Conservation (phyloP, 2,329 filamentous ascomycete species). For the Parasarocladium wereldwijsianum region DNA sequence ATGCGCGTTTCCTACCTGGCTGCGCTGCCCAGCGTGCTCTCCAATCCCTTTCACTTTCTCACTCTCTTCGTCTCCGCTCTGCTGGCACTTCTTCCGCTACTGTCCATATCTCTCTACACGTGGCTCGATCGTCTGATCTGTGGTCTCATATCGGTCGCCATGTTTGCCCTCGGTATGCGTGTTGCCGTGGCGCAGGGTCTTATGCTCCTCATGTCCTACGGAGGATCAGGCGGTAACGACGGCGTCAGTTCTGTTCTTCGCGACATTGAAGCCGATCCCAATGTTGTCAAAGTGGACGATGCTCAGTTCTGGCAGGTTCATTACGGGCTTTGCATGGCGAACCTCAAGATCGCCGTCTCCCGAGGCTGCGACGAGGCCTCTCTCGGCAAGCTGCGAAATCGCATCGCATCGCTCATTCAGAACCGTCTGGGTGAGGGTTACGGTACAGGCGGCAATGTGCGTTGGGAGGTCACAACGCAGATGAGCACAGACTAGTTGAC, state of each 20-base stretch:
- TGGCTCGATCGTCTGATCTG: constrained; percentile 77
- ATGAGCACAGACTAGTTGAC: constrained; percentile 38
- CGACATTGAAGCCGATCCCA: constrained; percentile 70
- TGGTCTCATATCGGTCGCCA: constrained; percentile 65
- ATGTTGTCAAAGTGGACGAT: constrained; percentile 66
- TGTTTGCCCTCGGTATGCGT: constrained; percentile 76
- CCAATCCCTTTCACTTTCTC: constrained; percentile 89
- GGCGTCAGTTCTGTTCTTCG: constrained; percentile 61
- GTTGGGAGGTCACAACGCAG: constrained; percentile 90
- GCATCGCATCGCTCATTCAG: constrained; percentile 64
- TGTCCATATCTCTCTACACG: constrained; percentile 66
- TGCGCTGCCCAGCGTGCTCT: constrained; percentile 70
- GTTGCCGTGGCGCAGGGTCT: constrained; percentile 75
- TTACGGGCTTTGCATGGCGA: constrained; percentile 92
- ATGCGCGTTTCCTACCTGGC: constrained; percentile 78
- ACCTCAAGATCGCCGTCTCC: constrained; percentile 62
- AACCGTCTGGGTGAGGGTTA: constrained; percentile 82
- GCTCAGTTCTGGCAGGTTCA: constrained; percentile 98
- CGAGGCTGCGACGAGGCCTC: constrained; percentile 54
- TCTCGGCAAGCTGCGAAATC: constrained; percentile 57
- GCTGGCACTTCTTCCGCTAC: constrained; percentile 66
- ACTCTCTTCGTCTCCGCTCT: constrained; percentile 76
- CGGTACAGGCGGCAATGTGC: constrained; percentile 60
- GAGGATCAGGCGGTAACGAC: constrained; percentile 19
- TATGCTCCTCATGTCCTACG: constrained; percentile 92